These are phyloP conservation scores for Albifimbria verrucaria DNA, from an alignment of 2,329 filamentous ascomycete genomes.

Conservation along the genomic window DNA sequence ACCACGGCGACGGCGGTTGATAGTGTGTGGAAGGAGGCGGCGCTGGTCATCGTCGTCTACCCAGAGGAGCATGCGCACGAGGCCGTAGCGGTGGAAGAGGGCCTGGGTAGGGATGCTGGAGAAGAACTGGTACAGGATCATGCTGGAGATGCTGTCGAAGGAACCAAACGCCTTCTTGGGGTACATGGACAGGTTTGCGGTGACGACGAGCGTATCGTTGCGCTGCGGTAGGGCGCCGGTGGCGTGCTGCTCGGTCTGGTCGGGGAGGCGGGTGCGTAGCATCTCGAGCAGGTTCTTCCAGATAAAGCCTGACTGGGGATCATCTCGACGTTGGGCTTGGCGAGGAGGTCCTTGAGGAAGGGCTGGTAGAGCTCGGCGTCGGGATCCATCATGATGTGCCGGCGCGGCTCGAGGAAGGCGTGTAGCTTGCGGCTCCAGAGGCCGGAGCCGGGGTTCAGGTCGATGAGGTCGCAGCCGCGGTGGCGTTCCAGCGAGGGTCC, in stretches of 20 bases:
- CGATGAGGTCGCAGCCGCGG: constrained; percentile 78
- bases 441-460: constrained; percentile 78
- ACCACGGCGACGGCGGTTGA: constrained; percentile 53
- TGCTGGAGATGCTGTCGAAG: constrained; percentile 54
- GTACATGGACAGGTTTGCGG: constrained; percentile 61
- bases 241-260: constrained; percentile 44
- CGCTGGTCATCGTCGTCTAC: constrained; percentile 57
- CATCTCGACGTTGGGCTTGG: constrained; percentile 45
- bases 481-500: constrained; percentile 65
- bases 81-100: constrained; percentile 72
- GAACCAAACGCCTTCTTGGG: constrained; percentile 46
- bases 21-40: constrained; percentile 56
- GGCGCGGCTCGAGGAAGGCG: constrained; percentile 69
- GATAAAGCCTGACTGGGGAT: constrained; percentile 56
- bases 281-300: constrained; percentile 56
- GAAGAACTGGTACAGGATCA: constrained; percentile 62
- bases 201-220: constrained; percentile 73
- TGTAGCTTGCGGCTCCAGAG: constrained; percentile 78
- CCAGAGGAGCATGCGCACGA: constrained; percentile 78
- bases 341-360: constrained; percentile 57
- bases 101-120: constrained; percentile 53
- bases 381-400: constrained; percentile 80
- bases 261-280: constrained; percentile 47
- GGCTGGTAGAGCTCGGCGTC: constrained; percentile 55
- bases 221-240: constrained; percentile 39